Conservation (phyloP, 1,284 basidiomycete species). For the Ceratobasidium sp. region DNA sequence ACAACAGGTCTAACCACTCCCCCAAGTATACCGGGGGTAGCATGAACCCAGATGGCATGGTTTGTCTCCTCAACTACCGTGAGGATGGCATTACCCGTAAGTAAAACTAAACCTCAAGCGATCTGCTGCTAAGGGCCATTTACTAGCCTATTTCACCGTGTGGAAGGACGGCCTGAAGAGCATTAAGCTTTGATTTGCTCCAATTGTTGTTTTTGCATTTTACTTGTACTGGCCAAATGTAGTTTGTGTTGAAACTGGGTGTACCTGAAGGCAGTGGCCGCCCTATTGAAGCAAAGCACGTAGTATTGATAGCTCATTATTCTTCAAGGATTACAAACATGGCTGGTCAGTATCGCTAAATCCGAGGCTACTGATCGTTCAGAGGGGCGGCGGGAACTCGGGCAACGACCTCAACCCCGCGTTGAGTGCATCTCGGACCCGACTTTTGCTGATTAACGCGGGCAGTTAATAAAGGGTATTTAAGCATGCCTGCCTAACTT, state of each 20-base stretch:
- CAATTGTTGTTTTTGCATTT: background rate
- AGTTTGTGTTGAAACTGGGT: too few relatives aligned
- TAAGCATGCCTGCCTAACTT: background rate
- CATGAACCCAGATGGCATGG: conserved; percentile 90
- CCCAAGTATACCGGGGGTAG: conserved; percentile 81
- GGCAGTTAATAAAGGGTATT: background rate
- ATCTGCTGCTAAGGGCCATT: conserved; percentile 16
- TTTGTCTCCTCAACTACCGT: conserved; percentile 86
- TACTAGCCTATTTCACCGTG: conserved; percentile 86
- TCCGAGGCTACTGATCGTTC: background rate
- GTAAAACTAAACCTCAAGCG: conserved; percentile 43
- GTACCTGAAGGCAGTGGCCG: too few relatives aligned
- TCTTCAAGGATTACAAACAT: background rate
- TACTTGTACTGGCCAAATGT: conserved; percentile 3
- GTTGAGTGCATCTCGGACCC: conserved; percentile 32
- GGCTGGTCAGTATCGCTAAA: background rate
- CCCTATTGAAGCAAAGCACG: too few relatives aligned
- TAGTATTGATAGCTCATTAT: background rate
- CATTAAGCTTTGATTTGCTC: conserved; percentile 61
- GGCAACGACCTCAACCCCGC: conserved; percentile 23
- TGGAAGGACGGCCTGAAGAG: conserved; percentile 91
- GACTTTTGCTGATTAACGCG: background rate
- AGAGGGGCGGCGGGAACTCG: conserved; percentile 32
- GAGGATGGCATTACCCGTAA: conserved; percentile 78
- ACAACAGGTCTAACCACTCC: conserved; percentile 9